A percentile compares a stretch with the other conserved stretches of the same genome.
phyloP scores from a whole-genome alignment of 805 yeast genomes.

The Wickerhamomyces chambardii region DNA sequence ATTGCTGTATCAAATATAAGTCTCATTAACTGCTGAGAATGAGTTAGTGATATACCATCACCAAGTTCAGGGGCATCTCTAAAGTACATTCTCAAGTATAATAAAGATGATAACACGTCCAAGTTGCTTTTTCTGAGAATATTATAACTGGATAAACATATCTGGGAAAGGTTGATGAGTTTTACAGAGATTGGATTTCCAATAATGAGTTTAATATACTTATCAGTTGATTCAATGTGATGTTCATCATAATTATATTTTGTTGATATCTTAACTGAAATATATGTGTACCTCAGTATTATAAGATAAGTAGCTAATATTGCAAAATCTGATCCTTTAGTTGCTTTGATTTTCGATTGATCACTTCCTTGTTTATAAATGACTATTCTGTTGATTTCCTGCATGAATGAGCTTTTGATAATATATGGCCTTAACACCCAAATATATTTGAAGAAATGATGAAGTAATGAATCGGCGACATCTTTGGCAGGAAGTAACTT shows the following conservation, averaged over 20 bases:
- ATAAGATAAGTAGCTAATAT: slow-evolving; percentile 28
- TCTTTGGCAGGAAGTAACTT: slow-evolving; percentile 25
- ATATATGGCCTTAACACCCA: slow-evolving; percentile 37
- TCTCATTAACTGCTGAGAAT: slow-evolving; percentile 26
- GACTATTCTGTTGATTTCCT: slow-evolving; percentile 20
- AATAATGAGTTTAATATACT: slow-evolving; percentile 26
- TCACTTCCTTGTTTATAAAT: slow-evolving; percentile 22
- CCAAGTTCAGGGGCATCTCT: slow-evolving; percentile 37
- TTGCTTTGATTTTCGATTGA: slow-evolving; percentile 18
- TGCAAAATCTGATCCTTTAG: slow-evolving; percentile 29
- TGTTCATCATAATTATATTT: slow-evolving; percentile 4
- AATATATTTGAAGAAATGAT: slow-evolving; percentile 30
- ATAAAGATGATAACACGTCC: slow-evolving; percentile 30
- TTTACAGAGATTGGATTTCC: slow-evolving; percentile 5
- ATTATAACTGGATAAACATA: slow-evolving; percentile 31
- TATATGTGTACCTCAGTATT: slow-evolving; percentile 28
- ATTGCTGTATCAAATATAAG: slow-evolving; percentile 32
- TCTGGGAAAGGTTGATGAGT: slow-evolving; percentile 25
- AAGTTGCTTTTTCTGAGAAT: slow-evolving; percentile 25
- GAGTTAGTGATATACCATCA: slow-evolving; percentile 30
- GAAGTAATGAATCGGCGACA: slow-evolving; percentile 28
- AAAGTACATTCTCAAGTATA: slow-evolving; percentile 28
- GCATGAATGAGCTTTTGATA: slow-evolving; percentile 27
- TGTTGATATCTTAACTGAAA: slow-evolving; percentile 21
- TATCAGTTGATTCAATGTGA: slow-evolving; percentile 18